Evolutionary conservation across 768 basidiomycete genomes (phyloP), one percentile per base, ranked within the genome.

Genomic region (Suillus alpinus): DNA sequence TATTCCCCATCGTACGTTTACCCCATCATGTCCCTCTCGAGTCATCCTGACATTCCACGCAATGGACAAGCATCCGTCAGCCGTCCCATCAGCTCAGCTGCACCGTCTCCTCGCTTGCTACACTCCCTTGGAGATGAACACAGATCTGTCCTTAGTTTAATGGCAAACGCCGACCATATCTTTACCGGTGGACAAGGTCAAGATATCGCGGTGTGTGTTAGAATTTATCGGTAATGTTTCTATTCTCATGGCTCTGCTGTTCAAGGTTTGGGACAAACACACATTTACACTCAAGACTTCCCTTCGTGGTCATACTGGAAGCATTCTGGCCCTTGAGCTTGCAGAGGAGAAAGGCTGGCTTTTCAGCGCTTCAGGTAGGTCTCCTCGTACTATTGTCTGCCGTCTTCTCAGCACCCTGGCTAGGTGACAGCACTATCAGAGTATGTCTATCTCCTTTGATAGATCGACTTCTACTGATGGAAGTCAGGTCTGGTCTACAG

Each of bases 371-470:
- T 94, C 93, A 50, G 91, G 94, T 91, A 71, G 61, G 81, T 67
- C 12, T 58, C 37, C 0, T 32, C 14, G 23, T 39, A 1, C 50
- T 53, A 41, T 49, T 23, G 10, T 50, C 55, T 51, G 40, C 18
- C 18, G 6, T 39, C 41, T 31, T 14, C 51, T 59, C 57, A 61
- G 57, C 26, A 65, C 6, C 18, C 53, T 61, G 43, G 55, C 12
- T 57, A 94, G 94, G 92, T 13, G 94, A 95, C 64, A 93, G 92
- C 65, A 95, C 93, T 7, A 82, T 97, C 41, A 78, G 94, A 68
- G 92, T 94, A 71, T 55, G 85, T 77, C 47, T 39, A 18, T 49
- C 20, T 32, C 61, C 52, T 36, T 41, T 47, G 4, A 8, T 57
- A 34, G 13, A 20, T 26, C 51, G 61, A 7, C 26, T 65, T 52